phyloP scores from a whole-genome alignment of 352 stramenopile species.

The Globisporangium abappressorium region DNA sequence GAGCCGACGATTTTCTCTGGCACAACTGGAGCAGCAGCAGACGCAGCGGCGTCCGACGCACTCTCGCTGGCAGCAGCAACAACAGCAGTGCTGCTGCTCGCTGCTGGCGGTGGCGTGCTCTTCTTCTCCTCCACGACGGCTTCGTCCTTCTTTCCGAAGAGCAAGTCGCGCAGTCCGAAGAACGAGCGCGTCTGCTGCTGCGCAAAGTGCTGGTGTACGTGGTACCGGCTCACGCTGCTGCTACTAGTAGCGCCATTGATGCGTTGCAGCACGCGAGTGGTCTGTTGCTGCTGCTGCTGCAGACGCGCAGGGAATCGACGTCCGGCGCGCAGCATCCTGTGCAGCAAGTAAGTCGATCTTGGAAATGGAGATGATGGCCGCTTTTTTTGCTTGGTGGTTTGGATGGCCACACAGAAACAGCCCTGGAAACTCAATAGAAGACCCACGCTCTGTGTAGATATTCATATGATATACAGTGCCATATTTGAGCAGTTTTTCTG shows the following conservation, averaged over 20 bases:
- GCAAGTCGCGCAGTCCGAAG: constrained; percentile 57
- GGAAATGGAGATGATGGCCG: constrained; percentile 4
- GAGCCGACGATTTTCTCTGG: constrained; percentile 41
- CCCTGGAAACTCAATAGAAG: constrained; percentile 8
- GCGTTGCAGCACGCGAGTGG: not conserved
- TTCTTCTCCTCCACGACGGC: constrained; percentile 16
- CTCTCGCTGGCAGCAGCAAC: constrained; percentile 8
- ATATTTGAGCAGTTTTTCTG: not conserved
- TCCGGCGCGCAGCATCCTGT: constrained; percentile 21
- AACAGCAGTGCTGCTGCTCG: not conserved
- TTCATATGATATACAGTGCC: not conserved
- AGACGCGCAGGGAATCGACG: constrained; percentile 18
- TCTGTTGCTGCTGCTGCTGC: constrained; percentile 9
- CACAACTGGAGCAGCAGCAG: constrained; percentile 11
- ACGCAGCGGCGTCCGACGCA: not conserved
- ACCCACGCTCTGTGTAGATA: not conserved
- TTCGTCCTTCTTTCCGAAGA: constrained; percentile 54
- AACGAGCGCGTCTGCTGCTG: constrained; percentile 41
- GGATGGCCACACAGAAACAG: constrained; percentile 8
- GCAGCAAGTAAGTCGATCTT: not conserved
- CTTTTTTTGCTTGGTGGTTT: not conserved
- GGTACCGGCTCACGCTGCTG: constrained; percentile 5
- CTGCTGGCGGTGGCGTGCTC: not conserved
- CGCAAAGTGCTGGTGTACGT: constrained; percentile 8
- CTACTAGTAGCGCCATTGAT: not conserved